Evolutionary conservation across 192 early-diverging fungal genomes (phyloP), one percentile per base, ranked within the genome.

Genomic region (Phlyctochytrium arcticum): DNA sequence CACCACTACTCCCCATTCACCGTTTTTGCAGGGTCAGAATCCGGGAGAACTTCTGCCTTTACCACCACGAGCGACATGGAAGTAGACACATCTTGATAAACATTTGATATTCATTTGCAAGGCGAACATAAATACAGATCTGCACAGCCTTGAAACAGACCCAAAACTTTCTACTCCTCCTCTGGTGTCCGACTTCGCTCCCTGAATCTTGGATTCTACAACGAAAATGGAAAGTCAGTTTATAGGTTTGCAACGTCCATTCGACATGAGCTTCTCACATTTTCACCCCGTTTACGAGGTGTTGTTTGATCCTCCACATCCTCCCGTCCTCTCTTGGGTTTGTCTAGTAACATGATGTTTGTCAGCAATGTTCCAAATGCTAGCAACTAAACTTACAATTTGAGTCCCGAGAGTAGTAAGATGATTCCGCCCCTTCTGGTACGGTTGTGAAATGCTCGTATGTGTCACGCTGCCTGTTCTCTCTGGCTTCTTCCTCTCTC

Each of bases 401-500:
- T 33, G 60, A 17, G 15, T 57, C 63, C 33, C 59, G 3, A 12
- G 48, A 7, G 27, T 69, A 62, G 51, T 70, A 70, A 4, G 35
- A 39, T 6, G 53, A 21, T 29, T 34, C 19, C 34, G 68, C 46
- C 9, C 69, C 62, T 23, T 70, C 62, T 7, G 69, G 61, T n/a
- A 63, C 69, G 6, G 31, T 65, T 3, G 70, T 64, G 33, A 50
- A 57, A n/a, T 48, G 42, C 23, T 70, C 68, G 64, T 82, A 82
- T 30, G 79, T 79, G 8, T 92, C 92, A 55, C 87, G 78, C 56
- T 90, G 87, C 33, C 78, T 80, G 30, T 72, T 60, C 35, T 57
- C 70, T 36, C 82, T 49, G 56, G 36, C 24, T 62, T 75, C 73
- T 56, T 75, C 69, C 57, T 71, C 68, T 87, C 56, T 81, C 62